Base-by-base conservation (phyloP, 345 rosid species). In the Noccaea caerulescens region DNA sequence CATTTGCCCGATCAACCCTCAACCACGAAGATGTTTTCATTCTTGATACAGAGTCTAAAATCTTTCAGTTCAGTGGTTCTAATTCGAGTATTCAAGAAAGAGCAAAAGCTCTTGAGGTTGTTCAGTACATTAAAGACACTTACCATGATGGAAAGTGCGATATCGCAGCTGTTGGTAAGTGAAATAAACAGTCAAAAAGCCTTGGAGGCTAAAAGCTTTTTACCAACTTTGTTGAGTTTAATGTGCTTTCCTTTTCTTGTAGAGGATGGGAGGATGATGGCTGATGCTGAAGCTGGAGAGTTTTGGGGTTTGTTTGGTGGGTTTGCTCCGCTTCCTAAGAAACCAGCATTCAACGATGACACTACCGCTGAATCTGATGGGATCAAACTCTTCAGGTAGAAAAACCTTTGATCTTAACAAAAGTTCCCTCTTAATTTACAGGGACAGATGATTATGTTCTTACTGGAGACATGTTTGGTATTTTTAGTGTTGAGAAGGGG, bases 221-320 rank as follows among this genome's bases (percentile, higher is more conserved):
- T 23, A 46, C 49, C 33, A 66, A 66, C 32, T 38, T 60, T 57
- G 38, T 61, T 41, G 69, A 14, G 63, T 41, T 76, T 42, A 52
- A 45, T 76, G 46, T 54, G 30, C 6, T 71, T 73, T 72, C 14
- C 37, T 52, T 71, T 72, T 72, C 33, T 46, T 73, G 68, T 66
- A 92, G 98, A 92, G 90, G 99, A 92, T 80, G 99, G 97, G 67
- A 92, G 81, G 77, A 78, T 95, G 83, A 95, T 95, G 99, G 97
- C 98, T 72, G 99, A 92, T 90, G 88, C 92, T 70, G 99, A 92
- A 75, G 82, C 91, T 79, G 98, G 99, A 68, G 99, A 95, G 59
- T 95, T 95, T 82, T 95, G 98, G 99, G 91, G 81, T 37, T 74
- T 90, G 45, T 95, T 95, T 79, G 99, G 99, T 76, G 99, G 99